Evolutionary conservation across 441 rosid species (phyloP).

Genomic region (Corymbia calophylla): DNA sequence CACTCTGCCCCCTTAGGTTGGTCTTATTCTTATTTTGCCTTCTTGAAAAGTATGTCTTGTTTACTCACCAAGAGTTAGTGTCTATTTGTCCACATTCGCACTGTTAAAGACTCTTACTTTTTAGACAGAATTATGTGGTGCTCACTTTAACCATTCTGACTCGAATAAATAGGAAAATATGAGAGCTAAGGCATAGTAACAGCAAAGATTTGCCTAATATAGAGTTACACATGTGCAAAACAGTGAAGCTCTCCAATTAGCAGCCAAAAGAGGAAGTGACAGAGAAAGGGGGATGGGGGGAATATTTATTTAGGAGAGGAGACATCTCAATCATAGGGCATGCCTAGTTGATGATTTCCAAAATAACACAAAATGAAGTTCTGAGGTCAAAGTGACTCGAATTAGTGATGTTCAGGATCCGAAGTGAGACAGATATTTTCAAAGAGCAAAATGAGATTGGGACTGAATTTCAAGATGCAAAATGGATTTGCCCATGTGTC

Average conservation of each 20-base stretch:
- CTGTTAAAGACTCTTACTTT: neutral
- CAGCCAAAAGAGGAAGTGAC: neutral
- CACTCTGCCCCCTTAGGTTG: neutral
- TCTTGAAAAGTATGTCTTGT: neutral
- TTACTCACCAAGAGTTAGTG: neutral
- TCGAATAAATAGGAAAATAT: neutral
- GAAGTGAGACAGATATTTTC: neutral
- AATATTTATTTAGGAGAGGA: neutral
- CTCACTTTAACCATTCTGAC: neutral
- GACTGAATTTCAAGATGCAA: neutral
- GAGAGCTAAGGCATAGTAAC: neutral
- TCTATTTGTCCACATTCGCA: neutral
- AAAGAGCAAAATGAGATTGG: neutral
- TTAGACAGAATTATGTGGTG: neutral
- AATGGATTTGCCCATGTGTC: neutral
- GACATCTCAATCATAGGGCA: neutral
- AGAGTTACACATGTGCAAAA: neutral
- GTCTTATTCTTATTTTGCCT: neutral
- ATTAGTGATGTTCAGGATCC: neutral
- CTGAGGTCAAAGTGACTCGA: neutral
- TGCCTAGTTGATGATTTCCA: neutral
- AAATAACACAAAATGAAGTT: neutral
- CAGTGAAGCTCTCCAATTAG: neutral
- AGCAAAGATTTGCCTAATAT: neutral
- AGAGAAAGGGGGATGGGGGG: neutral